Percentiles rank a stretch among this genome's conserved stretches.
These are phyloP conservation scores for Syncephalastrum contaminatum DNA, from an alignment of 371 early-diverging fungal genomes.

Conservation along the genomic window DNA sequence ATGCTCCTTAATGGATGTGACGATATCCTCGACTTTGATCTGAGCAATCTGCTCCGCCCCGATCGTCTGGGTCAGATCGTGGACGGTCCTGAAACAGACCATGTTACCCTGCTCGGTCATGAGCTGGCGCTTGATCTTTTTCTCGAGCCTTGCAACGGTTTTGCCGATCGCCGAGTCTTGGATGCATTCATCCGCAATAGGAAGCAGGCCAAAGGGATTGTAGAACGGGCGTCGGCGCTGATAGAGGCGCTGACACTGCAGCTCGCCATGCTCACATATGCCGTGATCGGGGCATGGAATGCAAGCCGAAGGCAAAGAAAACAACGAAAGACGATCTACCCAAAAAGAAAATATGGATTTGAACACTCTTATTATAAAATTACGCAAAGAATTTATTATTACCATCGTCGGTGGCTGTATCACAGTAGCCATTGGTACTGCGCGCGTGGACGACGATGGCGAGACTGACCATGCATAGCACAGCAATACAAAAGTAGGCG, in stretches of 20 bases:
- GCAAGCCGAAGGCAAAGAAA: constrained; percentile 11
- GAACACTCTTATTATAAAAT: too few species aligned
- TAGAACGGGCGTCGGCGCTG: constrained; percentile 9
- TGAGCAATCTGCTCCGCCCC: constrained; percentile 4
- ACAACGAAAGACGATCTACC: neutral
- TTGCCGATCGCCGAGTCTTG: constrained; percentile 17
- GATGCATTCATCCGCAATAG: constrained; percentile 18
- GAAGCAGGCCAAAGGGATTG: constrained; percentile 13
- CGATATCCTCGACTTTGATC: constrained; percentile 1
- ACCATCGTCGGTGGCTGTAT: constrained; percentile 2
- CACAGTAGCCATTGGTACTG: constrained; percentile 14
- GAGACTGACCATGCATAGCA: neutral
- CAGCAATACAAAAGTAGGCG: constrained; percentile 1
- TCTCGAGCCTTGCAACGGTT: constrained; percentile 11
- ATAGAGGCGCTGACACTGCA: constrained; percentile 10
- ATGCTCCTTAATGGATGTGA: too few species aligned
- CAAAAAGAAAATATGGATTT: neutral
- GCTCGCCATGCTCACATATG: constrained; percentile 10
- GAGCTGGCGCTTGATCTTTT: constrained; percentile 14
- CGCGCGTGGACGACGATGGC: constrained; percentile 5
- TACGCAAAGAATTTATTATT: too few species aligned
- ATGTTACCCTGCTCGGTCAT: constrained; percentile 12
- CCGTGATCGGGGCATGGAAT: constrained; percentile 23
- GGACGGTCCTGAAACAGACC: constrained; percentile 5
- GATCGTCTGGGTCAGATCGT: neutral